Evolutionary conservation across 331 rosid species (phyloP).

Genomic region (Quercus phellos): DNA sequence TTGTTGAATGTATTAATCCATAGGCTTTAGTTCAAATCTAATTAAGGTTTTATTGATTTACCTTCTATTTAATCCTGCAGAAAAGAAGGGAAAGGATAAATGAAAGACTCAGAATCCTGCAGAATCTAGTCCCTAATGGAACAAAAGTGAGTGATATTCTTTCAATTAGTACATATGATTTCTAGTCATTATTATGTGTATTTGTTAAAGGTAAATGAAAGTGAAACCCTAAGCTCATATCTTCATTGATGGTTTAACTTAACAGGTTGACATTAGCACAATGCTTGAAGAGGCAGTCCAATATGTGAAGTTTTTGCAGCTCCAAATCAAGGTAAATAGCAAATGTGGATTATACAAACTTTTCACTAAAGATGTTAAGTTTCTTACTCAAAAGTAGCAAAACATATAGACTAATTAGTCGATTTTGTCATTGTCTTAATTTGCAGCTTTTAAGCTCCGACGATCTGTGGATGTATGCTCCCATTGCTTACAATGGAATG

Average conservation of each 20-base stretch:
- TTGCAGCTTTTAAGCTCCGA: constrained; percentile 84
- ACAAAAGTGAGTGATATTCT: constrained; percentile 54
- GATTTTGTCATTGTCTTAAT: neutral
- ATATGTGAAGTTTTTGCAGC: constrained; percentile 85
- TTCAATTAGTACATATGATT: neutral
- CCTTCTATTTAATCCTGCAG: constrained; percentile 38
- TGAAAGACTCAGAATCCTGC: constrained; percentile 67
- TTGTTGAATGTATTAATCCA: too few species aligned
- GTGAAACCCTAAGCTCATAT: neutral
- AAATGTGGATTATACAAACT: neutral
- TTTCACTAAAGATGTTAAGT: neutral
- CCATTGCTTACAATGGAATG: constrained; percentile 81
- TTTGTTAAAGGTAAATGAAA: neutral
- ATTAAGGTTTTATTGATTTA: neutral
- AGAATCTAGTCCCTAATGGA: constrained; percentile 86
- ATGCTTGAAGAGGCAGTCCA: constrained; percentile 97
- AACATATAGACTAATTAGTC: neutral
- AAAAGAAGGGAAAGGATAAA: constrained; percentile 92
- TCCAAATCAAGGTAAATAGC: constrained; percentile 76
- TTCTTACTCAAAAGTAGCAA: neutral
- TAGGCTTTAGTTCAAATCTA: neutral
- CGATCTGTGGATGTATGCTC: constrained; percentile 92
- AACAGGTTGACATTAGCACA: constrained; percentile 89
- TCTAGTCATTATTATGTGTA: neutral
- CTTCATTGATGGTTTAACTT: constrained; percentile 6